phyloP scores from a whole-genome alignment of 2,329 filamentous ascomycete species.

The Tolypocladium album region DNA sequence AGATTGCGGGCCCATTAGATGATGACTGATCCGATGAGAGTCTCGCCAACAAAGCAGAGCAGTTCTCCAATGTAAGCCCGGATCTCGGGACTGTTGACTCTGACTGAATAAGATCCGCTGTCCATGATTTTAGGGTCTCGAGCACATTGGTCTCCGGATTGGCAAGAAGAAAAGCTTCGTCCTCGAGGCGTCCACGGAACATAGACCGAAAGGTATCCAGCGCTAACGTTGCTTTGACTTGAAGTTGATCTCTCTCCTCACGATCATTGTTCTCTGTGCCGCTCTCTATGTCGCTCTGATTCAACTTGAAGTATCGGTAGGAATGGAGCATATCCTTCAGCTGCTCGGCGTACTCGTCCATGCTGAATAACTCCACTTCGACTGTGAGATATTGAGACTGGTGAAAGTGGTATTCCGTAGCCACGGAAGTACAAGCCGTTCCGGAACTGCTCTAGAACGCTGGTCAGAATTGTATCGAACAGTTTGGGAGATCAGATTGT shows the following conservation, averaged over 20 bases:
- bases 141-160: constrained; percentile 6
- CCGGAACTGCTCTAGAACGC: constrained; percentile 29
- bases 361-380: constrained; percentile 20
- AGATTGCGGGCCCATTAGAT: constrained; percentile 14
- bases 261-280: constrained; percentile 6
- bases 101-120: constrained; percentile 5
- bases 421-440: constrained; percentile 34
- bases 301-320: constrained; percentile 22
- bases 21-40: constrained; percentile 24
- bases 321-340: constrained; percentile 21
- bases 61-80: constrained; percentile 12
- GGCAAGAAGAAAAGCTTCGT: constrained; percentile 11
- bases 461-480: not conserved
- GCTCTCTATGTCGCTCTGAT: not conserved
- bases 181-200: constrained; percentile 15
- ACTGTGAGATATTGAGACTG: constrained; percentile 19
- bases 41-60: constrained; percentile 19
- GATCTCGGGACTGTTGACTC: not conserved
- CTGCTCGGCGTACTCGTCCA: constrained; percentile 20
- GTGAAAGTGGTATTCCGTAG: constrained; percentile 34
- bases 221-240: constrained; percentile 21
- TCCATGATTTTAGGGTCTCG: constrained; percentile 12
- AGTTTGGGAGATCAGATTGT: not conserved
- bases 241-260: constrained; percentile 12
- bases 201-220: constrained; percentile 25